Percentiles rank a stretch among this genome's conserved stretches.
These are phyloP conservation scores for Huntiella omanensis DNA, from an alignment of 2,329 filamentous ascomycete genomes.

Conservation along the genomic window DNA sequence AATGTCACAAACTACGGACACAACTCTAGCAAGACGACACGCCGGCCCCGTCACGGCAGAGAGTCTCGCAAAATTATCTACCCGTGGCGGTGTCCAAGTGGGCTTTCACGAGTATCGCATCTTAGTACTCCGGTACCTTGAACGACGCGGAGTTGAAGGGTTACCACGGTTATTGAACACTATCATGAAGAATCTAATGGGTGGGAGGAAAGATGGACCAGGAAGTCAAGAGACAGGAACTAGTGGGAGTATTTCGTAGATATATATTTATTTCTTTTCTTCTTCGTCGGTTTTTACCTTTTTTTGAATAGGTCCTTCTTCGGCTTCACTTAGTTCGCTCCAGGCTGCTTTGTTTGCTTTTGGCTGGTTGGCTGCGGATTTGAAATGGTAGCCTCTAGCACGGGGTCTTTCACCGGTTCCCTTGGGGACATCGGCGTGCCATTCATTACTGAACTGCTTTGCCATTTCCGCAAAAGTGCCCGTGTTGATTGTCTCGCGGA, in stretches of 20 bases:
- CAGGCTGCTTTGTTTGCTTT: slow-evolving; percentile 53
- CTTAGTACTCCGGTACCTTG: slow-evolving; percentile 50
- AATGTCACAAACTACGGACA: slow-evolving; percentile 20
- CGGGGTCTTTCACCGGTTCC: slow-evolving; percentile 63
- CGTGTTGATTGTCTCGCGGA: slow-evolving; percentile 47
- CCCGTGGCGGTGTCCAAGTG: slow-evolving; percentile 45
- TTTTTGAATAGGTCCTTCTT: background rate
- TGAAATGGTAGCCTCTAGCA: slow-evolving; percentile 66
- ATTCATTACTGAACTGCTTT: slow-evolving; percentile 15
- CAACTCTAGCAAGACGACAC: slow-evolving; percentile 24
- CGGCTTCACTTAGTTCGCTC: slow-evolving; percentile 22
- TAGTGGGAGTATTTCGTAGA: background rate
- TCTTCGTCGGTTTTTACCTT: background rate
- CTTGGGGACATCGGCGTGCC: slow-evolving; percentile 46
- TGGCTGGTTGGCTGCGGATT: slow-evolving; percentile 43
- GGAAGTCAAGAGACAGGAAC: background rate
- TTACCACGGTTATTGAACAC: slow-evolving; percentile 57
- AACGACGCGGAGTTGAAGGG: slow-evolving; percentile 43
- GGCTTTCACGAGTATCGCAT: slow-evolving; percentile 59
- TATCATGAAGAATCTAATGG: slow-evolving; percentile 59
- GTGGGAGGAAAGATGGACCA: slow-evolving; percentile 18
- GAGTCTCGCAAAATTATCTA: slow-evolving; percentile 42
- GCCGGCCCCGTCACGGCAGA: slow-evolving; percentile 51
- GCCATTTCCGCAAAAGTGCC: slow-evolving; percentile 35
- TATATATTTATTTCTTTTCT: background rate